A percentile compares a stretch with the other conserved stretches of the same genome.
Conservation (phyloP, 257 asterid species). For the Cinchona pubescens region DNA sequence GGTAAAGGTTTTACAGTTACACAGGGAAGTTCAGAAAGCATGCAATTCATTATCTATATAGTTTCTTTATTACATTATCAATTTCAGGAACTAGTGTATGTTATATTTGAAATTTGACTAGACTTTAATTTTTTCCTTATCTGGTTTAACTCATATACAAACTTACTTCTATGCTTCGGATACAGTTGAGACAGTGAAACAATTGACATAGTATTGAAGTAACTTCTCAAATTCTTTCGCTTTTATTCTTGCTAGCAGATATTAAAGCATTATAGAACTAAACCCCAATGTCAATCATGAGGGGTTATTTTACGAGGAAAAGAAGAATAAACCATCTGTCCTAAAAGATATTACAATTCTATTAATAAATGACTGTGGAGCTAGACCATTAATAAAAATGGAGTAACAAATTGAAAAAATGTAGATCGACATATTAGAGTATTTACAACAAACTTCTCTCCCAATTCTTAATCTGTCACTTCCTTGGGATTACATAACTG, state of each 20-base stretch:
- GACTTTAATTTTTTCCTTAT: background rate
- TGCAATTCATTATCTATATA: background rate
- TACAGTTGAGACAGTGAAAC: background rate
- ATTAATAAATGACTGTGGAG: background rate
- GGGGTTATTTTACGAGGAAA: background rate
- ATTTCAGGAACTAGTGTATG: background rate
- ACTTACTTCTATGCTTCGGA: background rate
- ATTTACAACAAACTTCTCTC: conserved; percentile 1
- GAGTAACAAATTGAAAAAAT: background rate
- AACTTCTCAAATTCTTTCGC: background rate
- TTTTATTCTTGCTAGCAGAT: background rate
- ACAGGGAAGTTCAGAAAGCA: background rate
- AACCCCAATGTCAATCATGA: background rate
- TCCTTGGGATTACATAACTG: conserved; percentile 15
- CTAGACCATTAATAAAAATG: background rate
- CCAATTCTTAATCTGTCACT: background rate
- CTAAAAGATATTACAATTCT: background rate
- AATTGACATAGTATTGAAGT: background rate
- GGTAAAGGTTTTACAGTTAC: background rate
- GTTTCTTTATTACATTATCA: background rate
- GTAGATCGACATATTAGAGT: background rate
- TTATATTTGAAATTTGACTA: background rate
- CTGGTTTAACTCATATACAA: background rate
- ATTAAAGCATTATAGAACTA: background rate
- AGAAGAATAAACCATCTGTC: background rate